Evolutionary conservation across 768 basidiomycete genomes (phyloP).

Genomic region (Russula ochroleuca): DNA sequence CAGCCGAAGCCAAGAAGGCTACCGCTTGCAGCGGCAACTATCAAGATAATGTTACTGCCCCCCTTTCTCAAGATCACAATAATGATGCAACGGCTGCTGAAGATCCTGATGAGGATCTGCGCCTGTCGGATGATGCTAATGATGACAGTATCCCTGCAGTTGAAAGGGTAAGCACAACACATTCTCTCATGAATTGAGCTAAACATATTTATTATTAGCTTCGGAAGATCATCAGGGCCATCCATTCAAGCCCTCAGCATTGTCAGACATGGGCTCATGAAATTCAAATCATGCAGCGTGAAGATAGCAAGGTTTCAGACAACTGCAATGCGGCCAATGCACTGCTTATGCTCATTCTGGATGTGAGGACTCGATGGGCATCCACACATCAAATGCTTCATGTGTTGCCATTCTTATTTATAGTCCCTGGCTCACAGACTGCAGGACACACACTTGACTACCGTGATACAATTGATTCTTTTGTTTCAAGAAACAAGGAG

Average conservation of each 20-base stretch:
- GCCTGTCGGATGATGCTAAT: no score
- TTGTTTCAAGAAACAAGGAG: not conserved
- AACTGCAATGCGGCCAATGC: no score
- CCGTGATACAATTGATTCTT: not conserved
- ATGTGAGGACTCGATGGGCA: conserved; percentile 6
- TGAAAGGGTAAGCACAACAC: not conserved
- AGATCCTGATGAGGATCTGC: no score
- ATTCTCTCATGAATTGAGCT: not conserved
- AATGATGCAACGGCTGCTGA: no score
- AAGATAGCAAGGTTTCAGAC: no score
- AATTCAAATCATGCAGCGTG: not conserved
- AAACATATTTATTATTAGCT: not conserved
- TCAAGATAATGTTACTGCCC: no score
- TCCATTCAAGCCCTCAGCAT: not conserved
- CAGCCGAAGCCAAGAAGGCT: no score
- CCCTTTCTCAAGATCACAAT: no score
- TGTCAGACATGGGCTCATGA: not conserved
- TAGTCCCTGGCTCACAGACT: not conserved
- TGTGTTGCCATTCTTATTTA: not conserved
- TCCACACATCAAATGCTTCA: conserved; percentile 4
- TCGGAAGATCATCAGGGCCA: no score
- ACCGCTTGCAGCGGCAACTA: no score
- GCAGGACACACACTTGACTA: not conserved
- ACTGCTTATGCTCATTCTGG: not conserved
- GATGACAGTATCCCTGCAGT: not conserved